Conservation (phyloP, 176 grass and related monocot genomes). For the Aegilops longissima region DNA sequence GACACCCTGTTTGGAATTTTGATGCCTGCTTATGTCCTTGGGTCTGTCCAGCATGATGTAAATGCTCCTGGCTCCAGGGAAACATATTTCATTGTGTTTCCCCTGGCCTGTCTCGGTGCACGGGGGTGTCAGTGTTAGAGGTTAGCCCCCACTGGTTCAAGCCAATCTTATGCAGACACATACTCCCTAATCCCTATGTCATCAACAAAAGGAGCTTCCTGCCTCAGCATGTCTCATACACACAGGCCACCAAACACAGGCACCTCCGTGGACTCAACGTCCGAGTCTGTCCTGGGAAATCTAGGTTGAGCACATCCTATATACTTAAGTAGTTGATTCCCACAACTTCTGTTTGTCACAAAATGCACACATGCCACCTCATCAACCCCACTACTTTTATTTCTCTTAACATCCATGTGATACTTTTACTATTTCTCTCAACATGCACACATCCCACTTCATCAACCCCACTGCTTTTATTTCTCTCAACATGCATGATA, state of each 20-base stretch:
- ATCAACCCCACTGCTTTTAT: not conserved
- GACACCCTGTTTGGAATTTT: not conserved
- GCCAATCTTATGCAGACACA: not conserved
- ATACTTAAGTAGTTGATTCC: not conserved
- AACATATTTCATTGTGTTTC: not conserved
- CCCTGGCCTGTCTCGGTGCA: not conserved
- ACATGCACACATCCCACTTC: not conserved
- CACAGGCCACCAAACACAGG: not conserved
- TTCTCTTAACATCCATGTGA: not conserved
- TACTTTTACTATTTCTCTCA: not conserved
- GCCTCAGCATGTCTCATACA: not conserved
- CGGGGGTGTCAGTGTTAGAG: not conserved
- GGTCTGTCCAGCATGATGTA: not conserved
- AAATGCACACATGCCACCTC: not conserved
- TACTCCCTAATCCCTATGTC: not conserved
- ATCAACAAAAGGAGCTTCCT: not conserved
- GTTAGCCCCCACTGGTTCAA: not conserved
- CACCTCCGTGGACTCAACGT: not conserved
- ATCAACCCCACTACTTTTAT: not conserved
- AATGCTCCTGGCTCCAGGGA: not conserved
- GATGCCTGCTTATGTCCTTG: not conserved
- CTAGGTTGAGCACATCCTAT: not conserved
- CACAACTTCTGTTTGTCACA: not conserved
- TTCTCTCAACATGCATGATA: not conserved
- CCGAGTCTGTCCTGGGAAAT: not conserved